Evolutionary conservation across 805 yeast species (phyloP).

Genomic region (Starmerella bombi): DNA sequence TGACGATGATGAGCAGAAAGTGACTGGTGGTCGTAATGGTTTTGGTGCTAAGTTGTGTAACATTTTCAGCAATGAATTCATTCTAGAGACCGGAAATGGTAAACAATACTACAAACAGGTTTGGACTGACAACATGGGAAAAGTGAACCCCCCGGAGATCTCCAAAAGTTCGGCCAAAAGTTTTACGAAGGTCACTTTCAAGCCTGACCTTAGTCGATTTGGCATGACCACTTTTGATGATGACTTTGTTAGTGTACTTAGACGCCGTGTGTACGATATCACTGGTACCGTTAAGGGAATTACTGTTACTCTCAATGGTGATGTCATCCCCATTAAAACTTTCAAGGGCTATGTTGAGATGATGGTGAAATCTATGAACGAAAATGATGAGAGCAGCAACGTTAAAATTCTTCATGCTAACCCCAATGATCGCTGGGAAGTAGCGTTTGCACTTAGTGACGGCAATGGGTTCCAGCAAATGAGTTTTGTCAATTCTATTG

Average conservation of each 20-base stretch:
- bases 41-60: slow-evolving; percentile 96
- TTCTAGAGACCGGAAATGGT: slow-evolving; percentile 78
- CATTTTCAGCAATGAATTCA: slow-evolving; percentile 80
- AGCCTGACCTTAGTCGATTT: slow-evolving; percentile 75
- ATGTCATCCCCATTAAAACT: slow-evolving; percentile 49
- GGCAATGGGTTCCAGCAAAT: slow-evolving; percentile 74
- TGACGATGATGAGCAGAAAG: slow-evolving; percentile 89
- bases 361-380: slow-evolving; percentile 64
- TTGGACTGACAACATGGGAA: slow-evolving; percentile 81
- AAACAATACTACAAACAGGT: slow-evolving; percentile 60
- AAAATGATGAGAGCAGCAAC: slow-evolving; percentile 19
- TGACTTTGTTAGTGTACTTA: slow-evolving; percentile 69
- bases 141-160: slow-evolving; percentile 63
- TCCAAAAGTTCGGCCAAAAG: slow-evolving; percentile 36
- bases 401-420: slow-evolving; percentile 60
- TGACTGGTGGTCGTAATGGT: slow-evolving; percentile 97
- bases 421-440: slow-evolving; percentile 82
- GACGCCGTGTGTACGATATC: slow-evolving; percentile 88
- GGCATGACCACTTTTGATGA: slow-evolving; percentile 74
- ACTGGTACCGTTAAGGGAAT: slow-evolving; percentile 87
- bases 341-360: slow-evolving; percentile 83
- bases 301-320: slow-evolving; percentile 64
- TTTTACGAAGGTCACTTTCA: slow-evolving; percentile 75
- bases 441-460: slow-evolving; percentile 88
- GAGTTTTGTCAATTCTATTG: slow-evolving; percentile 93